Evolutionary conservation across 2,329 filamentous ascomycete species (phyloP).

Genomic region (Calonectria pteridis): DNA sequence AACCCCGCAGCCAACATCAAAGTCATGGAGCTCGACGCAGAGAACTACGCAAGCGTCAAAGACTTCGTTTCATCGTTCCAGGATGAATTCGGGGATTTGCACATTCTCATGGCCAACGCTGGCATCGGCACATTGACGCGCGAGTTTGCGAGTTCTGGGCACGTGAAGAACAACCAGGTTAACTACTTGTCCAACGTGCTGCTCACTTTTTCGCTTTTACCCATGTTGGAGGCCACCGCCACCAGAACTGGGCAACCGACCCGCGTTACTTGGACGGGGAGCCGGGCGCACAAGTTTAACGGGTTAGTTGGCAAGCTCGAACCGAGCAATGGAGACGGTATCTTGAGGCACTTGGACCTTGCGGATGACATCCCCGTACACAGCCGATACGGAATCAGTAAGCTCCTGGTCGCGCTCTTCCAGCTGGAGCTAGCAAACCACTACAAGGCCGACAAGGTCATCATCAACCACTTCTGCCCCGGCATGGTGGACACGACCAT

Average conservation of each 20-base stretch:
- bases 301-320: conserved; percentile 2
- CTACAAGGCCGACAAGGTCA: conserved; percentile 21
- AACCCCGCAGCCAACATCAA: conserved; percentile 26
- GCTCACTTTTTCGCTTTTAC: conserved; percentile 36
- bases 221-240: conserved; percentile 35
- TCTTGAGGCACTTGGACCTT: conserved; percentile 22
- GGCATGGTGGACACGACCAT: conserved; percentile 29
- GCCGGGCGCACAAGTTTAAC: conserved; percentile 26
- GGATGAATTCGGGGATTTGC: not conserved
- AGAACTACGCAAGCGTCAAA: conserved; percentile 29
- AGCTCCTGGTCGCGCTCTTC: conserved; percentile 34
- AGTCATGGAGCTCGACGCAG: conserved; percentile 32
- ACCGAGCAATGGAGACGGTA: not conserved
- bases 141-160: conserved; percentile 27
- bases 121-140: conserved; percentile 19
- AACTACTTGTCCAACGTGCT: conserved; percentile 46
- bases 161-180: conserved; percentile 44
- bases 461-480: conserved; percentile 34
- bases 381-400: conserved; percentile 28
- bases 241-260: not conserved
- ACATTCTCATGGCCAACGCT: conserved; percentile 35
- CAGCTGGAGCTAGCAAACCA: conserved; percentile 28
- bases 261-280: conserved; percentile 36
- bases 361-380: not conserved
- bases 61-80: conserved; percentile 17